Evolutionary conservation across 192 early-diverging fungal species (phyloP).

Genomic region (Backusella morwellensis): DNA sequence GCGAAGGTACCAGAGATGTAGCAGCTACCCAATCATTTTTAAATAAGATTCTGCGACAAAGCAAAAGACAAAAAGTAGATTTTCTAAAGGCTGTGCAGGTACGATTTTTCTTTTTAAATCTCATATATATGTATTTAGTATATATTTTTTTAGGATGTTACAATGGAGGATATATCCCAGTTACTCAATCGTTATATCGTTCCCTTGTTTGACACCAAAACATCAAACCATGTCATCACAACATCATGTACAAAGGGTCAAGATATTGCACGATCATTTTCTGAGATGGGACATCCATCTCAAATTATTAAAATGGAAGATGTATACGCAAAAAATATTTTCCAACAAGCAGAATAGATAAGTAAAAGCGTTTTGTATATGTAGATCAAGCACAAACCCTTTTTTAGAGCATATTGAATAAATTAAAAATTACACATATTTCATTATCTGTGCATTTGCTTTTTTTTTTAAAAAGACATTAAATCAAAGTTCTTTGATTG

Average conservation of each 20-base stretch:
- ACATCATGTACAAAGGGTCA: background rate
- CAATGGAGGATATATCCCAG: background rate
- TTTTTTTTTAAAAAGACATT: too few relatives aligned
- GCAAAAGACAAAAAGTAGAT: conserved; percentile 21
- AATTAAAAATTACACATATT: background rate
- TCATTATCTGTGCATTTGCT: too few relatives aligned
- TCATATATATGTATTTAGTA: background rate
- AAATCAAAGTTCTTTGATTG: too few relatives aligned
- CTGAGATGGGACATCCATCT: background rate
- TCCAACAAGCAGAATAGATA: conserved; percentile 14
- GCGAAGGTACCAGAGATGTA: conserved; percentile 31
- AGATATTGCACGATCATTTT: conserved; percentile 1
- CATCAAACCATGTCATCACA: conserved; percentile 12
- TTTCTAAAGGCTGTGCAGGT: conserved; percentile 17
- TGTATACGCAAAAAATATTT: conserved; percentile 4
- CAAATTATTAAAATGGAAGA: conserved; percentile 10
- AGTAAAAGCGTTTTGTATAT: background rate
- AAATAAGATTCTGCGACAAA: conserved; percentile 43
- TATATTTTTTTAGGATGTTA: conserved; percentile 2
- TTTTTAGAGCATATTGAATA: background rate
- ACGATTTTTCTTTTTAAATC: background rate
- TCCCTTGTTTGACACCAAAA: conserved; percentile 1
- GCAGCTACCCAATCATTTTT: conserved; percentile 47
- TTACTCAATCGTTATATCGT: conserved; percentile 1
- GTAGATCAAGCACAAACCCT: background rate